Evolutionary conservation across 2,329 filamentous ascomycete genomes (phyloP).

Genomic region (Colletotrichum sp.): DNA sequence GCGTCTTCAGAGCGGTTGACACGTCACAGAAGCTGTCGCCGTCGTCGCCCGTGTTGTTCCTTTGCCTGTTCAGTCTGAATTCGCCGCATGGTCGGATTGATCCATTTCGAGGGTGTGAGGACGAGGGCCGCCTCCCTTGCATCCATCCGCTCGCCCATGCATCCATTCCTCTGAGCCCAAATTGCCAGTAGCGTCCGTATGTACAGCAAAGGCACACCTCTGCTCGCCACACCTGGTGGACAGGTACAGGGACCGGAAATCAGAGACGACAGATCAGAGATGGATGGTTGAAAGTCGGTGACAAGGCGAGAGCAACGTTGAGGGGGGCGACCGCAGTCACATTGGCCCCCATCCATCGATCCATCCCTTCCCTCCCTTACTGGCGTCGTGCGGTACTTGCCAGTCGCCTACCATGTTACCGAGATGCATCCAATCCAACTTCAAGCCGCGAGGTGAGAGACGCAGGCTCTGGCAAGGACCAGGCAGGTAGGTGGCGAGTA

Average conservation of each 20-base stretch:
- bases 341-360: background rate
- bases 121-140: background rate
- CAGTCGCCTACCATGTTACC: background rate
- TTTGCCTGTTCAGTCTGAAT: background rate
- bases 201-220: background rate
- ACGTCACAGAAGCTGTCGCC: background rate
- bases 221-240: background rate
- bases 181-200: background rate
- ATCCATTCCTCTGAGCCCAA: background rate
- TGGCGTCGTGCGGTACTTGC: background rate
- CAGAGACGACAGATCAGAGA: background rate
- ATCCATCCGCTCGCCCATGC: background rate
- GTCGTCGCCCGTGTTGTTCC: background rate
- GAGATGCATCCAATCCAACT: background rate
- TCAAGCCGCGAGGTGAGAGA: background rate
- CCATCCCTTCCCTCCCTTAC: background rate
- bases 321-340: background rate
- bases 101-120: background rate
- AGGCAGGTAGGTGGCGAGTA: background rate
- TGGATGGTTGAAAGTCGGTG: background rate
- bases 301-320: background rate
- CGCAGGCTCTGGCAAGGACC: background rate
- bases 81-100: background rate
- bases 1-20: background rate
- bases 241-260: background rate